Conservation (phyloP, 352 stramenopile species). For the Hyaloperonospora brassicae region DNA sequence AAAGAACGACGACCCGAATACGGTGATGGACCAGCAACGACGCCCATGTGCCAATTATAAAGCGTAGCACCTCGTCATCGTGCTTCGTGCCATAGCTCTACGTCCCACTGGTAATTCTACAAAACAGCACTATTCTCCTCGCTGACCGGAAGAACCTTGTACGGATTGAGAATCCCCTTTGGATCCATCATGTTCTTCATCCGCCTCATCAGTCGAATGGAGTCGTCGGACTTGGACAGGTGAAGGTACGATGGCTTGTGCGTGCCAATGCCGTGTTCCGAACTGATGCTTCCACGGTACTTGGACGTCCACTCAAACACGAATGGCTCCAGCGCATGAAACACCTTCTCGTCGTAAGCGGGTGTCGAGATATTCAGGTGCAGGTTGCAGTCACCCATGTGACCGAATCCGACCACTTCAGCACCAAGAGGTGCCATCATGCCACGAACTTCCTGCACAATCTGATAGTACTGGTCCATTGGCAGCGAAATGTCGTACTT, state of each 20-base stretch:
- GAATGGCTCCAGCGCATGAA: constrained; percentile 58
- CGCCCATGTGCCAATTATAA: too few relatives aligned
- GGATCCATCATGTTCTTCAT: constrained; percentile 95
- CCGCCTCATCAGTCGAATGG: constrained; percentile 87
- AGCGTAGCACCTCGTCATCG: too few relatives aligned
- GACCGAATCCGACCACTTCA: constrained; percentile 86
- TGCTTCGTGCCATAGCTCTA: too few relatives aligned
- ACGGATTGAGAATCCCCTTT: constrained; percentile 94
- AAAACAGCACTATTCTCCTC: constrained; percentile 1
- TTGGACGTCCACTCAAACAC: constrained; percentile 81
- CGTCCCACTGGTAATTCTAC: too few relatives aligned
- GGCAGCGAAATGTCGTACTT: constrained; percentile 97
- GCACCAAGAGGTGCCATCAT: constrained; percentile 37
- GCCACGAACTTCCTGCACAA: constrained; percentile 75
- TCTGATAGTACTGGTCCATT: constrained; percentile 86
- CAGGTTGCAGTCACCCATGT: constrained; percentile 95
- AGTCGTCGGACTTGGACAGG: constrained; percentile 72
- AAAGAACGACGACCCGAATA: too few relatives aligned
- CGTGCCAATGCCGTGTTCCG: constrained; percentile 95
- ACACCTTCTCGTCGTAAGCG: constrained; percentile 56
- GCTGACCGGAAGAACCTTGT: constrained; percentile 82
- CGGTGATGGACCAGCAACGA: too few relatives aligned
- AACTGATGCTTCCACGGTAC: constrained; percentile 91
- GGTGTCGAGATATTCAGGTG: constrained; percentile 92
- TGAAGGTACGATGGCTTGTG: constrained; percentile 88